Base-by-base conservation (phyloP, 1,284 basidiomycete genomes). In the Rhizopogon hawkerae region DNA sequence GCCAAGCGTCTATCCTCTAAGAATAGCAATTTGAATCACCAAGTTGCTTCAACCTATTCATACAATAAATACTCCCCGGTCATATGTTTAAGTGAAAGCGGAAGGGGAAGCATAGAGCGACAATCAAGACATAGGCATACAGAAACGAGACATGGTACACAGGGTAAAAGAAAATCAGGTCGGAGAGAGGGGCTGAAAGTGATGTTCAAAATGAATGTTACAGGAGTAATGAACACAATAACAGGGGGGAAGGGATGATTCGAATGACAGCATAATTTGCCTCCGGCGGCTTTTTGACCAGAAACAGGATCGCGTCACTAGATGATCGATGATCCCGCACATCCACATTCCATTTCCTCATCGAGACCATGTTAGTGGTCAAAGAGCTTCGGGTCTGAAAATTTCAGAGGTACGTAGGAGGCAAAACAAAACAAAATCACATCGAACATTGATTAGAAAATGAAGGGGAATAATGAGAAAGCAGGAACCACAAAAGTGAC, bases 341-440 rank as follows among this genome's bases (percentile, higher is more conserved):
- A 33, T 18, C 37, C 18, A 43, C 35, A 34, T 35, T 31, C 23
- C 11, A 36, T 24, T 35, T 35, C 54, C 34, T 50, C 38, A 48
- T 46, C 51, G 44, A 61, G 72, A 72, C 68, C 68, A 57, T 48
- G 57, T 74, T 72, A 63, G 66, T 71, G 72, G 71, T 70, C 63
- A 73, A 71, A 73, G 62, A 68, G 64, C 47, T 49, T 47, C 53
- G 54, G 55, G 38, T 51, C 38, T 34, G 52, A 58, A 52, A 54
- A 48, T 54, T 51, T 53, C 34, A 47, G n/a, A 48, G 14, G 50
- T 56, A 60, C 51, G 18, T 48, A 51, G 56, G 57, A 63, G 46
- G 46, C 59, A 59, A 62, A 59, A 59, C 48, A 55, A 16, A 54
- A 42, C 21, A 7, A 18, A 26, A 51, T 34, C 33, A 41, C 26